These are phyloP conservation scores for Lolium perenne DNA, from an alignment of 176 grass and related monocot species.

Conservation along the genomic window DNA sequence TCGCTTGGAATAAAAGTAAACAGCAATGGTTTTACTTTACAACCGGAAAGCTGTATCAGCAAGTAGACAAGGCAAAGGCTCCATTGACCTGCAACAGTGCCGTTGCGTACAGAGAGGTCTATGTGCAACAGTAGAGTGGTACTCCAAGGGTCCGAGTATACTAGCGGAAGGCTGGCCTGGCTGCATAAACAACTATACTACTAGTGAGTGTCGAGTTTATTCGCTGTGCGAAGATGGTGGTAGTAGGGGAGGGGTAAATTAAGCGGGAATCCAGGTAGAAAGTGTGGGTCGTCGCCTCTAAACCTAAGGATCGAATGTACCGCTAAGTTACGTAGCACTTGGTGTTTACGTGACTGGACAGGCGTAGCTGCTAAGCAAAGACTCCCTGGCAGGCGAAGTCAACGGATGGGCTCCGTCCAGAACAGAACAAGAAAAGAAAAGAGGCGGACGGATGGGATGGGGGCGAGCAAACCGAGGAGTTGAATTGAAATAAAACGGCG, in stretches of 20 bases:
- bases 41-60: background rate
- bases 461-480: background rate
- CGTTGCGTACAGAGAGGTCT: background rate
- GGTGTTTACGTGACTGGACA: no score
- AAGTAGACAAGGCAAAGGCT: background rate
- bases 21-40: slow-evolving; percentile 10
- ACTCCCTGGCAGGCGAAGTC: background rate
- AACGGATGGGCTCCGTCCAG: slow-evolving; percentile 18
- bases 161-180: background rate
- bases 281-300: background rate
- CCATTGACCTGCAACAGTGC: slow-evolving; percentile 28
- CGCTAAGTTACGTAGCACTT: background rate
- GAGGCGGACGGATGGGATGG: background rate
- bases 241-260: background rate
- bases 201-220: background rate
- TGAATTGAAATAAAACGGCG: background rate
- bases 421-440: background rate
- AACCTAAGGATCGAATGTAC: background rate
- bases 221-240: background rate
- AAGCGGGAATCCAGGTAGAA: background rate
- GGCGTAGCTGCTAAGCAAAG: background rate
- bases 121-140: background rate
- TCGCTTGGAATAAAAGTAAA: slow-evolving; percentile 34
- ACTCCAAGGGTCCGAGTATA: background rate
- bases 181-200: background rate